phyloP scores from a whole-genome alignment of 225 moss, liverwort and hornwort genomes.

The Climacium dendroides region DNA sequence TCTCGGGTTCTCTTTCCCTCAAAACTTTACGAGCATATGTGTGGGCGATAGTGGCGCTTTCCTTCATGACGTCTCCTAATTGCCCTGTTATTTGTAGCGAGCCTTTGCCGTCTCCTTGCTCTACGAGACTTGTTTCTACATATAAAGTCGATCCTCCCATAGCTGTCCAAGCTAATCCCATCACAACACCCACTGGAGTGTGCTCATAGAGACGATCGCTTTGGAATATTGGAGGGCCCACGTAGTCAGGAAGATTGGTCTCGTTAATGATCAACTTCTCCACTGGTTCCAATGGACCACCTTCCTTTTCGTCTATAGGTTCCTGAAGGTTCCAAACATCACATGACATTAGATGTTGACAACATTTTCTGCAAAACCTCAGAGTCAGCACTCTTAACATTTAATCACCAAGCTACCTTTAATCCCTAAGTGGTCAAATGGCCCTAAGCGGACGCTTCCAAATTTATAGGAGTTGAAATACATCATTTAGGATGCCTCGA shows the following conservation, averaged over 20 bases:
- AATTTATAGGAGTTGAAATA: background rate
- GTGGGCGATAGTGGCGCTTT: conserved; percentile 96
- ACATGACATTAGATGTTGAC: background rate
- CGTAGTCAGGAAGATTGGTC: conserved; percentile 77
- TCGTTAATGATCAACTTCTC: conserved; percentile 68
- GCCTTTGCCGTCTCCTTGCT: conserved; percentile 87
- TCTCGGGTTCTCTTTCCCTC: conserved; percentile 62
- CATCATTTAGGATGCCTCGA: background rate
- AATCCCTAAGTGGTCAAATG: background rate
- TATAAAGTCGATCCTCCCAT: conserved; percentile 98
- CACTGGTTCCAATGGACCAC: background rate
- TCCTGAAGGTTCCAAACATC: conserved; percentile 7
- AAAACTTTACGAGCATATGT: conserved; percentile 65
- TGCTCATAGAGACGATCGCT: conserved; percentile 95
- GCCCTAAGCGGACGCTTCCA: background rate
- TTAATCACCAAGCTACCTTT: background rate
- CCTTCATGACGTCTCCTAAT: conserved; percentile 97
- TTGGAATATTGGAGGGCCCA: conserved; percentile 92
- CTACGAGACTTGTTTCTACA: conserved; percentile 86
- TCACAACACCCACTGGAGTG: conserved; percentile 94
- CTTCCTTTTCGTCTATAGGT: conserved; percentile 21
- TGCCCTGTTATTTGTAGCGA: conserved; percentile 84
- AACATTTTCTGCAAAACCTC: background rate
- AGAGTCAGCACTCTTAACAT: background rate
- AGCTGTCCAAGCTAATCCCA: conserved; percentile 98